These are phyloP conservation scores for Ganoderma leucocontextum DNA, from an alignment of 1,284 basidiomycete genomes.

Conservation along the genomic window DNA sequence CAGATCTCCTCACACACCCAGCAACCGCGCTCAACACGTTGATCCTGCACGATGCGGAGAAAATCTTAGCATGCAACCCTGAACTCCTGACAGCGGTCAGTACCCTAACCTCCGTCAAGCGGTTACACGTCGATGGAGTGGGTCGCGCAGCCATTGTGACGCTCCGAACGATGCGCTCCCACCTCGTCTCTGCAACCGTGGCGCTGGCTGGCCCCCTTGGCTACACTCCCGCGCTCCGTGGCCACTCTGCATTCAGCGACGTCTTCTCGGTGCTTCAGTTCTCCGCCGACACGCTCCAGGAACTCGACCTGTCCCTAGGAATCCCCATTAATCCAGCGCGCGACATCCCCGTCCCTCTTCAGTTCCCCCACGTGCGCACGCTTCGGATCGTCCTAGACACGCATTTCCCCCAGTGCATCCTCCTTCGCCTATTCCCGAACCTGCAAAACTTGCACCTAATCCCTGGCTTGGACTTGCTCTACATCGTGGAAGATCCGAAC, in stretches of 20 bases:
- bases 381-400: not conserved
- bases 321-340: not conserved
- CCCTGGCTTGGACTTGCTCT: not conserved
- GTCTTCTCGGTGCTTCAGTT: not conserved
- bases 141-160: not conserved
- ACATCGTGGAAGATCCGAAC: not conserved
- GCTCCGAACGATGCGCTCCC: not conserved
- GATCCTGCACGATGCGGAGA: not conserved
- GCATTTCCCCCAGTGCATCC: not conserved
- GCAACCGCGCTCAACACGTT: not conserved
- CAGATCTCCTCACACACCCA: not conserved
- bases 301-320: not conserved
- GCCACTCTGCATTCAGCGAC: not conserved
- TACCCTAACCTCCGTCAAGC: not conserved
- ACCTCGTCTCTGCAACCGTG: not conserved
- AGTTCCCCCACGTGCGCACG: not conserved
- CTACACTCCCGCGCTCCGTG: not conserved
- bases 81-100: not conserved
- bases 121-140: not conserved
- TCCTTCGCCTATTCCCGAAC: not conserved
- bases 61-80: not conserved
- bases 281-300: not conserved
- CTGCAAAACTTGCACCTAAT: not conserved
- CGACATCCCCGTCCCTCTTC: not conserved
- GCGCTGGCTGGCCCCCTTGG: not conserved